Evolutionary conservation across 2,329 filamentous ascomycete genomes (phyloP).

Genomic region (Colletotrichum sp.): DNA sequence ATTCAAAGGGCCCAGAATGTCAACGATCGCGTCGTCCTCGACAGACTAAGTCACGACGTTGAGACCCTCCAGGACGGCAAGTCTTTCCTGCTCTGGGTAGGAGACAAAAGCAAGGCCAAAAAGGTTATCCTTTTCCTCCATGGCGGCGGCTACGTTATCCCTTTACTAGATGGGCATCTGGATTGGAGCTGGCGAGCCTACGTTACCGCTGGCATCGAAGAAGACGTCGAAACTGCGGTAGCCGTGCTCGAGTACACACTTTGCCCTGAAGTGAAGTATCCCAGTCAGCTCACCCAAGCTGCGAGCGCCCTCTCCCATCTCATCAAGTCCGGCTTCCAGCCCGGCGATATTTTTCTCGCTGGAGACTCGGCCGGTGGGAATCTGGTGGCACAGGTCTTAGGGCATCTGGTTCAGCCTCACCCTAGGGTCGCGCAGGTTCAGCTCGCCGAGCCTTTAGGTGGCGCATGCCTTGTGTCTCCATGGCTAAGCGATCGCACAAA

Average conservation of each 20-base stretch:
- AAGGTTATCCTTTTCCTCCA: not conserved
- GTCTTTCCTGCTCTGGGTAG: not conserved
- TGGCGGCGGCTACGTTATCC: not conserved
- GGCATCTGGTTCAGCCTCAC: not conserved
- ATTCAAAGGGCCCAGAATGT: not conserved
- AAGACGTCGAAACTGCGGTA: not conserved
- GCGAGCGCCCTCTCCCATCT: not conserved
- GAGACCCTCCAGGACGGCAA: not conserved
- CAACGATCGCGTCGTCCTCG: not conserved
- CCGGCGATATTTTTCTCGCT: not conserved
- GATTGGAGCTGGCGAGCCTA: not conserved
- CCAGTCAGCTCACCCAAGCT: not conserved
- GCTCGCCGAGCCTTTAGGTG: not conserved
- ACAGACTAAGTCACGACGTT: not conserved
- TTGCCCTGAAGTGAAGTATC: not conserved
- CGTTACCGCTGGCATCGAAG: not conserved
- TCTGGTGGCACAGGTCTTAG: not conserved
- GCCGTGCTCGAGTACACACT: not conserved
- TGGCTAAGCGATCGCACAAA: not conserved
- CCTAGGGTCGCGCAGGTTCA: not conserved
- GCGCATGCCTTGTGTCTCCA: not conserved
- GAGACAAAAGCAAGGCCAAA: not conserved
- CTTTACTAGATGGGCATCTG: not conserved
- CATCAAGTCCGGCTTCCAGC: not conserved
- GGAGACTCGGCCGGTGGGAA: not conserved